Percentiles rank a stretch among this genome's conserved stretches.
phyloP scores from a whole-genome alignment of 75 land plant genomes.

The Adiantum capillusveneris region DNA sequence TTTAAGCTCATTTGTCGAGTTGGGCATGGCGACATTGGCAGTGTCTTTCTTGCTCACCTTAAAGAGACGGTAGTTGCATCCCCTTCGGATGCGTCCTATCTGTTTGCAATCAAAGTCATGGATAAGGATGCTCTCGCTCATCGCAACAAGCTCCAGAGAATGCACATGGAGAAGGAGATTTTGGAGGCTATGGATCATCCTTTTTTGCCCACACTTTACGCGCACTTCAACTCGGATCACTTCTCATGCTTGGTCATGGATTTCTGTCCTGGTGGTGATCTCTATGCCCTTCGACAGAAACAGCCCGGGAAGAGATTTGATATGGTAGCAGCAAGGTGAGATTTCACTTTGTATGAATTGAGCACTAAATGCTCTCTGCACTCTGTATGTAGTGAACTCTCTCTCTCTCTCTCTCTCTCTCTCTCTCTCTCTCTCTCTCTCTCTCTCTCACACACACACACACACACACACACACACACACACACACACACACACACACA shows the following conservation, averaged over 20 bases:
- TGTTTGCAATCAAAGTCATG: conserved; percentile 74
- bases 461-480: too few species aligned
- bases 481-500: too few species aligned
- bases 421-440: too few species aligned
- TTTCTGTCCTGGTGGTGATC: conserved; percentile 72
- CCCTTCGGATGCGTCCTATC: conserved; percentile 1
- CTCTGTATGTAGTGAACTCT: too few species aligned
- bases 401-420: too few species aligned
- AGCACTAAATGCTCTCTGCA: too few species aligned
- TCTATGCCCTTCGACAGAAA: conserved; percentile 45
- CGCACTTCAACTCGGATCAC: conserved; percentile 45
- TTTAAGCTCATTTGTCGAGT: conserved; percentile 12
- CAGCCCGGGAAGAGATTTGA: conserved; percentile 44
- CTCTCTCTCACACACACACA: too few species aligned
- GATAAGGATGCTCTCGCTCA: conserved; percentile 49
- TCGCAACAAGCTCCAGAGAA: conserved; percentile 56
- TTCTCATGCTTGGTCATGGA: conserved; percentile 69
- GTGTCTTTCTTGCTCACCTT: conserved; percentile 11
- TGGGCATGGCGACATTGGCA: conserved; percentile 17
- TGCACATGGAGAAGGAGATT: conserved; percentile 61
- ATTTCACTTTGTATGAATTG: too few species aligned
- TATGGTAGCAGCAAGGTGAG: conserved; percentile 52
- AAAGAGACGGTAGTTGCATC: not conserved
- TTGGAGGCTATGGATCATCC: conserved; percentile 58
- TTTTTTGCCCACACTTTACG: conserved; percentile 67